Base-by-base conservation (phyloP, 768 basidiomycete genomes). In the Kwoniella pini region DNA sequence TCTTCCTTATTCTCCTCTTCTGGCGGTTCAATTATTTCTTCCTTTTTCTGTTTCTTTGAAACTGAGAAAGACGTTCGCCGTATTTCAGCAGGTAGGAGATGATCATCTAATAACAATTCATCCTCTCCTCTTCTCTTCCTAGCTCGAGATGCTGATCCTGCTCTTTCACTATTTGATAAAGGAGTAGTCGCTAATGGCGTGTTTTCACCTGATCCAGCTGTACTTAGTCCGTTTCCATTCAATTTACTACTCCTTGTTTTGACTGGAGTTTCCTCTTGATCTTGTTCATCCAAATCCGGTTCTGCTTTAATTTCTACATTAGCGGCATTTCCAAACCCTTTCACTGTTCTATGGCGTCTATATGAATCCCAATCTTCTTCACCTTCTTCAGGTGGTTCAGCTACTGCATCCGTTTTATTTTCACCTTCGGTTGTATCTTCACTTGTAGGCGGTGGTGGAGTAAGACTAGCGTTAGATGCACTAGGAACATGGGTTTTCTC, bases 391-490 rank as follows among this genome's bases (percentile, higher is more conserved):
- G 49, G 48, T 21, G 80, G 83, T 11, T 72, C 81, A 45, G 69
- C 68, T 10, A 69, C 77, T 17, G 70, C 12, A 84, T 51, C 65
- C 13, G 50, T 65, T 26, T 67, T 67, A 9, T 84, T 63, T 28
- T 56, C n/a, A n/a, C n/a, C 65, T 15, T 39, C 60, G n/a, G 62
- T 63, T 3, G 51, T 70, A 28, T 69, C 66, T 33, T 90, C 87
- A 67, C 90, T 88, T 57, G 89, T 88, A 48, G 87, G 84, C 80
- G 84, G 71, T 19, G 71, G 84, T 63, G 84, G 81, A 44, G 83
- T 84, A 57, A 83, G 80, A 54, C 82, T 61, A 78, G 79, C 67
- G 80, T 80, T 65, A 79, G 80, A 57, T 67, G 56, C 19, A 60
- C 56, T 79, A 83, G 63, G 54, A 78, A 80, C 54, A 84, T 82